Conservation (phyloP, 1,284 basidiomycete genomes). For the Ustanciosporium gigantosporum region DNA sequence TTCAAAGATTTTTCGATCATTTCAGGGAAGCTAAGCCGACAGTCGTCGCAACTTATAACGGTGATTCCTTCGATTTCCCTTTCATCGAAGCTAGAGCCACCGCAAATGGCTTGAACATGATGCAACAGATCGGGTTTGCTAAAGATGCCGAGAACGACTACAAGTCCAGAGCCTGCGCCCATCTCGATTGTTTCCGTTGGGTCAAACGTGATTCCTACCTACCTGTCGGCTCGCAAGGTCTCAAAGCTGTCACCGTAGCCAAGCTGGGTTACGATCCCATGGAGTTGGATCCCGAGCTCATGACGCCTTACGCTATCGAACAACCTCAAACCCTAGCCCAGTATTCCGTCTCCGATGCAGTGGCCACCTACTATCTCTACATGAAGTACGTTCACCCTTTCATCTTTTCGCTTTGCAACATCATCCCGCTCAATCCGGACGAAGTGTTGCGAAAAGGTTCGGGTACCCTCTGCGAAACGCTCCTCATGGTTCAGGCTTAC, state of each 20-base stretch:
- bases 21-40: constrained; percentile 91
- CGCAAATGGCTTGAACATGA: constrained; percentile 93
- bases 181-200: constrained; percentile 99
- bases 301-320: constrained; percentile 99
- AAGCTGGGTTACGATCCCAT: constrained; percentile 98
- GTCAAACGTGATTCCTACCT: constrained; percentile 99
- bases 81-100: constrained; percentile 89
- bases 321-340: constrained; percentile 92
- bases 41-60: constrained; percentile 98
- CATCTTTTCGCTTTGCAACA: constrained; percentile 99
- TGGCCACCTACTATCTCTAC: constrained; percentile 98
- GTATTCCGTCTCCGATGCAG: constrained; percentile 99
- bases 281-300: constrained; percentile 95
- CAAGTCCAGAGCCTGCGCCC: constrained; percentile 88
- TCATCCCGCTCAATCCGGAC: constrained; percentile 95
- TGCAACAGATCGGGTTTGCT: constrained; percentile 87
- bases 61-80: constrained; percentile 99
- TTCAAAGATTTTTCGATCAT: constrained; percentile 87
- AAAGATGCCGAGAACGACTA: constrained; percentile 93
- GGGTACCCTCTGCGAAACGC: constrained; percentile 94
- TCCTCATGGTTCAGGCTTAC: constrained; percentile 98
- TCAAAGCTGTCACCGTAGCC: constrained; percentile 95
- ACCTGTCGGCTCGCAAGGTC: constrained; percentile 95
- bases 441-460: constrained; percentile 95
- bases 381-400: constrained; percentile 99